Conservation (phyloP, 208 protist genomes). For the Tritrichomonas musculus region DNA sequence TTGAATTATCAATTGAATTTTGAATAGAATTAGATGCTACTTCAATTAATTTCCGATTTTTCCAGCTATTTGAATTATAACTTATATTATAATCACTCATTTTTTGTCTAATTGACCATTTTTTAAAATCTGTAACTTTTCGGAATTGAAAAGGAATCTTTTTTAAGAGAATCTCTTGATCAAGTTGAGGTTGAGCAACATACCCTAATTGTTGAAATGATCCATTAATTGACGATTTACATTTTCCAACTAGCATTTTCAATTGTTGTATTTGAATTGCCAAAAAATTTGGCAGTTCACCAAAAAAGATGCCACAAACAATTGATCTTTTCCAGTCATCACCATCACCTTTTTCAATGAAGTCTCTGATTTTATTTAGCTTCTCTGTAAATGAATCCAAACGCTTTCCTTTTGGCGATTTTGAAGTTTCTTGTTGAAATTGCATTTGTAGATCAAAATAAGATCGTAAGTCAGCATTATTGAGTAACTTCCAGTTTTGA, state of each 20-base stretch:
- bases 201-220: neutral
- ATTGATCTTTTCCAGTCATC: conserved; percentile 30
- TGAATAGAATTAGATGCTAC: too few species aligned
- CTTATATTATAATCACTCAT: too few species aligned
- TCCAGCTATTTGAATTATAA: too few species aligned
- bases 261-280: conserved; percentile 10
- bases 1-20: too few species aligned
- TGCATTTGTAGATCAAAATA: too few species aligned
- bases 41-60: too few species aligned
- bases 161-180: neutral
- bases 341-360: neutral
- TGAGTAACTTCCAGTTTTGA: too few species aligned
- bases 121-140: neutral
- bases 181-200: neutral
- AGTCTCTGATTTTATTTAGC: neutral
- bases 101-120: conserved; percentile 7
- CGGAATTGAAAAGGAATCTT: neutral
- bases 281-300: neutral
- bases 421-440: neutral
- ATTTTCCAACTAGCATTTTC: neutral
- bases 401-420: conserved; percentile 21
- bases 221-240: conserved; percentile 30
- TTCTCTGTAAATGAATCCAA: neutral
- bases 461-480: too few species aligned
- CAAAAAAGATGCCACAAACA: conserved; percentile 2